These are phyloP conservation scores for Eucalyptus camaldulensis DNA, from an alignment of 345 rosid species.

Conservation along the genomic window DNA sequence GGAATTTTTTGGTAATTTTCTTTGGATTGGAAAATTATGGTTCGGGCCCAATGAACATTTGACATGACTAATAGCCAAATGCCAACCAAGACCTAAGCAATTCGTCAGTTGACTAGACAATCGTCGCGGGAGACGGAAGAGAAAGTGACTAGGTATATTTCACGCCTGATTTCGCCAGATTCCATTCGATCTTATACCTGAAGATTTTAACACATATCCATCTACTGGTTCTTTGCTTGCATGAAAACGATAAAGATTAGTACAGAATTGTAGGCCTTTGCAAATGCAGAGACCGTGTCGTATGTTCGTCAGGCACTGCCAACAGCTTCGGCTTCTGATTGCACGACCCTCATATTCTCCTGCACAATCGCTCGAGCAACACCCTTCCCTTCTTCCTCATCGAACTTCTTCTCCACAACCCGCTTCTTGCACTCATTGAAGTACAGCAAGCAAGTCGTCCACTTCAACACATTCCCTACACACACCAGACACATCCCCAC, in stretches of 20 bases:
- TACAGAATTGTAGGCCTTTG: neutral
- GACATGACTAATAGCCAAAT: no score
- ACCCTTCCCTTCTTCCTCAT: neutral
- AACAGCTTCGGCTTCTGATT: neutral
- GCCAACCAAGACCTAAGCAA: no score
- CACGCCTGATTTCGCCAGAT: no score
- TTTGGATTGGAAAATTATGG: no score
- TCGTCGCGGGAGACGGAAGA: no score
- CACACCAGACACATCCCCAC: neutral
- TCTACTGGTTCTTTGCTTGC: neutral
- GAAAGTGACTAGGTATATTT: no score
- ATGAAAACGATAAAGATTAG: neutral
- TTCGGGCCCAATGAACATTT: no score
- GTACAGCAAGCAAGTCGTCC: neutral
- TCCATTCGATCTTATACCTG: no score
- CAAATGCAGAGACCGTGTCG: neutral
- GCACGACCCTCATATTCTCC: neutral
- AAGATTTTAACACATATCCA: no score
- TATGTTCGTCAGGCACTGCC: neutral
- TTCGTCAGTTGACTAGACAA: no score
- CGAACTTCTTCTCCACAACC: neutral
- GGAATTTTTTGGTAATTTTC: no score
- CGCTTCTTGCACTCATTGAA: neutral
- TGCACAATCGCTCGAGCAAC: neutral
- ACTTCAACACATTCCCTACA: neutral